Evolutionary conservation across 2,329 filamentous ascomycete genomes (phyloP), one percentile per base, ranked within the genome.

Genomic region (Paecilomyces formosus): DNA sequence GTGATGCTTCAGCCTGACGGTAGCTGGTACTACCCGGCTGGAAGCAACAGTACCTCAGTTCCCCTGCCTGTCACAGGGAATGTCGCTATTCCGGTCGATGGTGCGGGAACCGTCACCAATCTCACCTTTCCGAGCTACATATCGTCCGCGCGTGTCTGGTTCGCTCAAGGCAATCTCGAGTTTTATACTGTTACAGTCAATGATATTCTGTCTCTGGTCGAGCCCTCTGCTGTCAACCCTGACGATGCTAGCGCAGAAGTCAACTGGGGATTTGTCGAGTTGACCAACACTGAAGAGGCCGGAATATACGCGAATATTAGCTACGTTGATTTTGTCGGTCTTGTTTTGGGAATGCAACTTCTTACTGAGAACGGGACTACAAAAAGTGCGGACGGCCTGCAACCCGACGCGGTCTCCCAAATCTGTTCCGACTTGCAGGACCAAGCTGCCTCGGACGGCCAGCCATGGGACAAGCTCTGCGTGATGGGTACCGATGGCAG

Each of bases 301-400:
- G 66, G 70, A 6, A 64, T 82, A 26, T 81, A 70, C 50, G 77
- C 79, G 61, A 81, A 82, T 65, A 75, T 82, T 57, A 79, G 74
- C 54, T 81, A 78, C 58, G 80, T 82, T 31, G 80, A 82, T 64
- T 82, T 81, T 60, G 75, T 81, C 18, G 73, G 80, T 3, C 71
- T 84, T 15, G 71, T 78, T 0, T 75, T 84, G n/a, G 79, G 80
- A 49, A 78, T 87, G 62, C 69, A 73, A 60, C 79, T 87, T 53
- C 72, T 73, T 57, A 81, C 79, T 60, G 76, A 75, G 21, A 69
- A 72, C 52, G 82, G 81, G 52, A 62, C 64, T 11, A 68, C 74
- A 18, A 78, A 79, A 62, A 73, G 68, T 15, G 82, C 85, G 9
- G 69, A 72, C n/a, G 83, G 83, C 24, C 71, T 84, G 61, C 77